A percentile compares a stretch with the other conserved stretches of the same genome.
phyloP scores from a whole-genome alignment of 176 grass and related monocot genomes.

The Oryza meridionalis region DNA sequence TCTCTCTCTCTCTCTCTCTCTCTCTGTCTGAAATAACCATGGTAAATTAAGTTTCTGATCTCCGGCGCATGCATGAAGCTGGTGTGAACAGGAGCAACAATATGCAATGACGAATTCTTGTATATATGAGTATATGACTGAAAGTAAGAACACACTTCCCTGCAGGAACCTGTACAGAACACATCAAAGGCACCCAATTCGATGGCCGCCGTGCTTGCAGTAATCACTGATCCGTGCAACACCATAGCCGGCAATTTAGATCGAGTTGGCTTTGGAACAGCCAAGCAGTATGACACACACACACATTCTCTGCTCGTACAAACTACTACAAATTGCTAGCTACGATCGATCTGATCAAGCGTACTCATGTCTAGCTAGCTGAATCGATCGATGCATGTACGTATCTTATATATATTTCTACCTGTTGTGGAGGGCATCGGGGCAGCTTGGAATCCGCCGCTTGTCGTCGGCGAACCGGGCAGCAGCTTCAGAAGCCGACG shows the following conservation, averaged over 20 bases:
- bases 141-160: background rate
- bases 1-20: background rate
- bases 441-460: slow-evolving; percentile 57
- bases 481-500: background rate
- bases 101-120: background rate
- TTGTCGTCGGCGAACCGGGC: slow-evolving; percentile 36
- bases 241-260: background rate
- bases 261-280: background rate
- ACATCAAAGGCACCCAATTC: background rate
- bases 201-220: background rate
- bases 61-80: background rate
- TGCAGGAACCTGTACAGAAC: background rate
- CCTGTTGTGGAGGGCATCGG: slow-evolving; percentile 59
- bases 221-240: background rate
- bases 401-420: slow-evolving; percentile 27
- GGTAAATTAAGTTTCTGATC: background rate
- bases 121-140: background rate
- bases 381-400: background rate
- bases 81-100: background rate
- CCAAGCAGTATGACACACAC: background rate
- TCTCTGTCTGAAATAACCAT: background rate
- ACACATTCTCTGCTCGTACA: background rate
- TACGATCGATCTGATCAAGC: background rate
- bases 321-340: background rate
- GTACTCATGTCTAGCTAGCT: background rate